Conservation (phyloP, 2,329 filamentous ascomycete species). For the Stylonectria norvegica region DNA sequence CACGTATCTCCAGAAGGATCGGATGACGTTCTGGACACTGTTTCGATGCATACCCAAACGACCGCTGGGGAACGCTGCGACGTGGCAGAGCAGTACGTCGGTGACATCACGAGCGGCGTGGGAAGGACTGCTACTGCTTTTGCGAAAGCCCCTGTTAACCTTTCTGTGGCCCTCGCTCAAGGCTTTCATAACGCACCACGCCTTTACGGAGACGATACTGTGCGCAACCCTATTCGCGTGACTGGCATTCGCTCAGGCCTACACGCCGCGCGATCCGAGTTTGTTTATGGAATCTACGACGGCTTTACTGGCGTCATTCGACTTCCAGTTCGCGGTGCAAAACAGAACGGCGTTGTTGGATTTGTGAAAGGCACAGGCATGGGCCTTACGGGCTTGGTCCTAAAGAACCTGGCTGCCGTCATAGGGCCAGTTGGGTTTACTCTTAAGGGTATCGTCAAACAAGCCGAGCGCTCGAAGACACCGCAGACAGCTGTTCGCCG, state of each 20-base stretch:
- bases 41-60: constrained; percentile 12
- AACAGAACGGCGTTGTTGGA: constrained; percentile 46
- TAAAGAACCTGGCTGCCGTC: constrained; percentile 62
- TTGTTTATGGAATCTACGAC: constrained; percentile 62
- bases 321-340: constrained; percentile 57
- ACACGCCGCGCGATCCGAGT: constrained; percentile 57
- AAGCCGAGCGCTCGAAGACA: constrained; percentile 51
- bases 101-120: constrained; percentile 51
- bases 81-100: constrained; percentile 40
- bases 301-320: constrained; percentile 60
- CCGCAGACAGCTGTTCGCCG: constrained; percentile 53
- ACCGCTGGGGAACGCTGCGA: constrained; percentile 19
- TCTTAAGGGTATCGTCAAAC: constrained; percentile 61
- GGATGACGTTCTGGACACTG: constrained; percentile 5
- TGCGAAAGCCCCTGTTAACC: constrained; percentile 55
- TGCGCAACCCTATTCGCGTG: constrained; percentile 59
- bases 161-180: constrained; percentile 60
- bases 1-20: constrained; percentile 5
- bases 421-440: constrained; percentile 60
- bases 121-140: constrained; percentile 50
- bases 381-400: constrained; percentile 60
- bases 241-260: constrained; percentile 64
- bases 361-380: constrained; percentile 57
- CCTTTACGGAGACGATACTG: constrained; percentile 67
- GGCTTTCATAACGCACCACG: constrained; percentile 70